Base-by-base conservation (phyloP, 495 filamentous ascomycete species). In the Cairneyella variabilis region DNA sequence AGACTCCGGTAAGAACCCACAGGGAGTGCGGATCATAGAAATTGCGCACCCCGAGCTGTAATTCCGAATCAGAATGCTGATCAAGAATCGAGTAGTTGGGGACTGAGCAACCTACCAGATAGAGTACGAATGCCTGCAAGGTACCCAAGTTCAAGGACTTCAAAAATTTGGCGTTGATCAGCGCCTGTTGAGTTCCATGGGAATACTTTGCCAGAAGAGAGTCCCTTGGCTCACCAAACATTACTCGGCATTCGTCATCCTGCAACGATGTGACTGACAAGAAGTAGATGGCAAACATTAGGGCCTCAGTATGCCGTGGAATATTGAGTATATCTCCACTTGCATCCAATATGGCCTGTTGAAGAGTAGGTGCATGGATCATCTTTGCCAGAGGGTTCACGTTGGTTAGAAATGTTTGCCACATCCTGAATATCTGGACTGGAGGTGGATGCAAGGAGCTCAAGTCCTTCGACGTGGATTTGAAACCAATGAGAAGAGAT, bases 361-460 rank as follows among this genome's bases (percentile, higher is more conserved):
- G 77, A 37, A 84, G 53, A 3, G 81, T 83, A 3, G 85, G 85
- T 0, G 76, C 77, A 65, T 90, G 86, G 49, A 88, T 73, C n/a
- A 88, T 65, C 62, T 88, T 90, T 37, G 76, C 77, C 38, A 90
- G 60, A 0, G 85, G 85, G 64, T 88, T 83, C 54, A 88, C 79
- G 57, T 82, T 79, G 50, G 83, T 77, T 12, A 85, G 73, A 58
- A 78, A 88, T 1, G 75, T 74, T 63, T 89, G 83, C 85, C 86
- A 90, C 5, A 90, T 64, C 44, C 75, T 71, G 58, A 90, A 83
- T 18, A 90, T 83, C 51, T 90, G 85, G 47, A 88, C 74, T 6
- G 82, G 67, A 3, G 66, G 64, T 0, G 87, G 87, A 68, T 92
- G 87, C n/a, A 82, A 63, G 38, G 65, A 65, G 9, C 72, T 71